Percentiles rank a stretch among this genome's conserved stretches.
Evolutionary conservation across 495 filamentous ascomycete species (phyloP).

Genomic region (Penicillium waksmanii): DNA sequence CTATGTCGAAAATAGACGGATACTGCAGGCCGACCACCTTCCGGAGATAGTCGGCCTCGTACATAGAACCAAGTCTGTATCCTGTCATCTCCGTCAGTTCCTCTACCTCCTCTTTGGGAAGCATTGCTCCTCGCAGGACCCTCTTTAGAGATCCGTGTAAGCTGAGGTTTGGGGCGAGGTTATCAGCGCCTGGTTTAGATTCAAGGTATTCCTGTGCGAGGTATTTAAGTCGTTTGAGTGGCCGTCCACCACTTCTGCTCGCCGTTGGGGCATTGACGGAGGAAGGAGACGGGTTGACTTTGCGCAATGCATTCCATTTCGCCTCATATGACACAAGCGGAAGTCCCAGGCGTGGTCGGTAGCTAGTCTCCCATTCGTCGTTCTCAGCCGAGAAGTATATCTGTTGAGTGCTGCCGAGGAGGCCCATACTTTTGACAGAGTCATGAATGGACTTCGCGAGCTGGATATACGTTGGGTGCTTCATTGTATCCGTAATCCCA

Average conservation of each 20-base stretch:
- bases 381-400: neutral
- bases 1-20: no score
- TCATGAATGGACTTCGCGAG: neutral
- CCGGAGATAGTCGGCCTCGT: neutral
- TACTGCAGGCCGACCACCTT: no score
- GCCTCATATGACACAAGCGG: slow-evolving; percentile 12
- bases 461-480: neutral
- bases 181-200: neutral
- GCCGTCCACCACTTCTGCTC: neutral
- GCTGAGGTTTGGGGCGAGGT: neutral
- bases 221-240: neutral
- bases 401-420: slow-evolving; percentile 3
- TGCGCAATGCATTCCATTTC: slow-evolving; percentile 3
- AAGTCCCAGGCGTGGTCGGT: slow-evolving; percentile 9
- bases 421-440: neutral
- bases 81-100: neutral
- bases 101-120: neutral
- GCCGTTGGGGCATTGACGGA: neutral
- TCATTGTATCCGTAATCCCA: neutral
- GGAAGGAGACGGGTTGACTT: neutral
- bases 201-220: neutral
- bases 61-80: neutral
- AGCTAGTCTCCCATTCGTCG: slow-evolving; percentile 14
- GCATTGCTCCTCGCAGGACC: neutral
- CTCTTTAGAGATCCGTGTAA: neutral